A percentile compares a stretch with the other conserved stretches of the same genome.
These are phyloP conservation scores for Linnemannia exigua DNA, from an alignment of 192 early-diverging fungal genomes.

Conservation along the genomic window DNA sequence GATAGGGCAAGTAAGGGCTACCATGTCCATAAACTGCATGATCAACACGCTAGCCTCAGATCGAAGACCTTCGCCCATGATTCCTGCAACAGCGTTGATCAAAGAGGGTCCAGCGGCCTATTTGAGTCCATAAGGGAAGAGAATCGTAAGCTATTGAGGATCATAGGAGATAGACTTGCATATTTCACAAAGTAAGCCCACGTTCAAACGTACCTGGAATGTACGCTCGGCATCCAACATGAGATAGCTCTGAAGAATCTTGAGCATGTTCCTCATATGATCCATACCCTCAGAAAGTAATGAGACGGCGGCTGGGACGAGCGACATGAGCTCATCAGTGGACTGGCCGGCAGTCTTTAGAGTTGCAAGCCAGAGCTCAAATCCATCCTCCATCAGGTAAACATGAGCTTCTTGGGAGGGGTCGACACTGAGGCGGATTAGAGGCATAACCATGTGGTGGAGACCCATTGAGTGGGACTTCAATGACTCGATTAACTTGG, in stretches of 20 bases:
- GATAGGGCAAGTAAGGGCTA: conserved; percentile 63
- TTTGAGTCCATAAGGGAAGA: background rate
- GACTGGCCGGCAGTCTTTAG: conserved; percentile 76
- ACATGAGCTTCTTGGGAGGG: conserved; percentile 76
- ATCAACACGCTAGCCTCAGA: conserved; percentile 72
- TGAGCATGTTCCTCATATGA: conserved; percentile 78
- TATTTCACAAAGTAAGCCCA: background rate
- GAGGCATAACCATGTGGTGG: conserved; percentile 80
- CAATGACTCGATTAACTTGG: conserved; percentile 82
- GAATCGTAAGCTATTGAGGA: background rate
- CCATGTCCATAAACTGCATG: conserved; percentile 72
- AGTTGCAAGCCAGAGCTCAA: conserved; percentile 90
- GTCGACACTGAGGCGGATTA: conserved; percentile 83
- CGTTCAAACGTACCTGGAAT: conserved; percentile 61
- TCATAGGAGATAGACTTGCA: background rate
- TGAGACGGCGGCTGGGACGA: conserved; percentile 72
- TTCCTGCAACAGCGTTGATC: conserved; percentile 57
- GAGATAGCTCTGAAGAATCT: conserved; percentile 90
- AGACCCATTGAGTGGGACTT: conserved; percentile 78
- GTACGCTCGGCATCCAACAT: conserved; percentile 71
- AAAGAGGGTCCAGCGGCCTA: conserved; percentile 59
- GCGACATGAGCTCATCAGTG: conserved; percentile 66
- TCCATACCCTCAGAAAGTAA: conserved; percentile 86
- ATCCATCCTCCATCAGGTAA: conserved; percentile 90
- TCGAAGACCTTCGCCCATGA: conserved; percentile 68